Percentiles rank a stretch among this genome's conserved stretches.
These are phyloP conservation scores for Astrephomene gubernaculifera DNA, from an alignment of 139 green algal species.

Conservation along the genomic window DNA sequence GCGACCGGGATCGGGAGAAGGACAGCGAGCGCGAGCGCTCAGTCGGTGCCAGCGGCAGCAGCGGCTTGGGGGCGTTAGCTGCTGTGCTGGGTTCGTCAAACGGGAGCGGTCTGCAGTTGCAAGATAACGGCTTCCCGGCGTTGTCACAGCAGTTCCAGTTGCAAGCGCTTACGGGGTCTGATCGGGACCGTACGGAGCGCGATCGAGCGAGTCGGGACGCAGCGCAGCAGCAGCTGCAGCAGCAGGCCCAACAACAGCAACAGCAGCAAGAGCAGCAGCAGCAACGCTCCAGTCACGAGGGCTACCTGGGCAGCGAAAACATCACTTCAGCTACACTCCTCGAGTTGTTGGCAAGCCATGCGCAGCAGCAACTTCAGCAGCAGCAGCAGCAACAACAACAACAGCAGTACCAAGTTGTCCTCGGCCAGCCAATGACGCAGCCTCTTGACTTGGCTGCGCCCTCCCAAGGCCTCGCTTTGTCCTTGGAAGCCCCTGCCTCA, in stretches of 20 bases:
- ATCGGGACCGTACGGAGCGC: neutral
- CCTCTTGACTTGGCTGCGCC: slow-evolving; percentile 6
- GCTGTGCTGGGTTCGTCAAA: neutral
- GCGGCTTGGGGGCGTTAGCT: neutral
- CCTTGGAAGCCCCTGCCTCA: neutral
- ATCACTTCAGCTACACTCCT: neutral
- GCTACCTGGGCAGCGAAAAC: neutral
- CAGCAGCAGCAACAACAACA: neutral
- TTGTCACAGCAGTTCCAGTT: neutral
- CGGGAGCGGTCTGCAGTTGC: neutral
- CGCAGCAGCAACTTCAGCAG: neutral
- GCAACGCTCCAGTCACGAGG: neutral
- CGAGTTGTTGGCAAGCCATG: neutral
- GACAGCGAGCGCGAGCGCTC: neutral
- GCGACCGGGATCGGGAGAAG: neutral
- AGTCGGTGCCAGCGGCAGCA: neutral
- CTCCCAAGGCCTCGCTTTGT: neutral
- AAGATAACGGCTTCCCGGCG: neutral
- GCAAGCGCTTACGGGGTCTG: neutral
- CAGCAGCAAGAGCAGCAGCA: neutral
- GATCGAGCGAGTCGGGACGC: too few relatives aligned
- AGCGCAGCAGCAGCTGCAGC: neutral
- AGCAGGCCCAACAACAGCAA: neutral
- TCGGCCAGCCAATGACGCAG: neutral
- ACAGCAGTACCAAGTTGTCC: neutral